These are phyloP conservation scores for Colletotrichum brevisporum DNA, from an alignment of 2,329 filamentous ascomycete genomes.

Conservation along the genomic window DNA sequence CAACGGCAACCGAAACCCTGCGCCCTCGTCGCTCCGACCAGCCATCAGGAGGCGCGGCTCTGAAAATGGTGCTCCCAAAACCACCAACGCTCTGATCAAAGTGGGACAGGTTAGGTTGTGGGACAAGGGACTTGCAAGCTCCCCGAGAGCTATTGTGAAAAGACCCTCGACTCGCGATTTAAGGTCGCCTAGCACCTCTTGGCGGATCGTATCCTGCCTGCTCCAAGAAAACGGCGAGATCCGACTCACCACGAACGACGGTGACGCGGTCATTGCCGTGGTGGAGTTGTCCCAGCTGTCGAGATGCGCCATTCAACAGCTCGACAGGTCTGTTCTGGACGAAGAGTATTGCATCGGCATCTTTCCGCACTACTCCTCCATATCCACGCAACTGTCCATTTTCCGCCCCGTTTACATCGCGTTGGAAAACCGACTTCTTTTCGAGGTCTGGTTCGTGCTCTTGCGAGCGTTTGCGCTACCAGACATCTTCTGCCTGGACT, in stretches of 20 bases:
- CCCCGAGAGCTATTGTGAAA: conserved; percentile 69
- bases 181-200: conserved; percentile 71
- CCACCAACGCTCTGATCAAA: conserved; percentile 84
- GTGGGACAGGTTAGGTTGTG: conserved; percentile 92
- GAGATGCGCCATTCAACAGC: conserved; percentile 88
- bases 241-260: conserved; percentile 89
- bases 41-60: conserved; percentile 41
- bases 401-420: conserved; percentile 92
- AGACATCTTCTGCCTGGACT: conserved; percentile 82
- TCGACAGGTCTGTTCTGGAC: conserved; percentile 91
- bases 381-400: conserved; percentile 79
- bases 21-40: conserved; percentile 53
- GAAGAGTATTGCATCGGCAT: conserved; percentile 96
- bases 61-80: conserved; percentile 43
- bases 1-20: conserved; percentile 57
- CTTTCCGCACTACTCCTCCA: conserved; percentile 90
- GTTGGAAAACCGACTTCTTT: conserved; percentile 88
- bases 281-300: conserved; percentile 92
- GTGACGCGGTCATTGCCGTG: conserved; percentile 83
- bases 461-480: conserved; percentile 92
- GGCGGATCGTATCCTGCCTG: conserved; percentile 92
- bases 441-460: conserved; percentile 97
- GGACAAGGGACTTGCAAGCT: conserved; percentile 79
- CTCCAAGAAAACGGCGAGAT: conserved; percentile 95
- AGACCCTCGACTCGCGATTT: conserved; percentile 71